A percentile compares a stretch with the other conserved stretches of the same genome.
These are phyloP conservation scores for Bathelium albidoporum DNA, from an alignment of 495 filamentous ascomycete genomes.

Conservation along the genomic window DNA sequence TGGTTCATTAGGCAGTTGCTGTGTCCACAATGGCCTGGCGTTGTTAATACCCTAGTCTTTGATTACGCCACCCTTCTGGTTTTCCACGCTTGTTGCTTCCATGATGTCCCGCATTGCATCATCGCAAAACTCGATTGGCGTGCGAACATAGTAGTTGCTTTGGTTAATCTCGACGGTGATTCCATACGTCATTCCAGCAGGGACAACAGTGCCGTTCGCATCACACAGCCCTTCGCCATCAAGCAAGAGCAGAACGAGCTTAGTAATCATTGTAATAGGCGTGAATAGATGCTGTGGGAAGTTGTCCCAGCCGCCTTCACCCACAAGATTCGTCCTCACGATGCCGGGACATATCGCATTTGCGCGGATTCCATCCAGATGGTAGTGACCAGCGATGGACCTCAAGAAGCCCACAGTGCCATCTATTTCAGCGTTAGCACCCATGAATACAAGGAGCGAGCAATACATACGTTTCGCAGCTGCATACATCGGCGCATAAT, in stretches of 20 bases:
- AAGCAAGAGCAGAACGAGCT: slow-evolving; percentile 21
- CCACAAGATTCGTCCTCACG: slow-evolving; percentile 25
- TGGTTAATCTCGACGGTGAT: slow-evolving; percentile 24
- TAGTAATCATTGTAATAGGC: slow-evolving; percentile 23
- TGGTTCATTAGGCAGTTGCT: too few species aligned
- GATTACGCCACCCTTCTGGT: background rate
- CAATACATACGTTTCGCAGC: slow-evolving; percentile 14
- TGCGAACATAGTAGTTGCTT: slow-evolving; percentile 22
- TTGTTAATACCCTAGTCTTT: background rate
- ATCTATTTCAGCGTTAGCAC: background rate
- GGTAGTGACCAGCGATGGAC: slow-evolving; percentile 17
- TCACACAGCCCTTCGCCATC: slow-evolving; percentile 20
- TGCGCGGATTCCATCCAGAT: slow-evolving; percentile 19
- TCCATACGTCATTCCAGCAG: slow-evolving; percentile 13
- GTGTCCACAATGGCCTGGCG: too few species aligned
- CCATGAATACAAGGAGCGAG: background rate
- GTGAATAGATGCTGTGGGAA: slow-evolving; percentile 24
- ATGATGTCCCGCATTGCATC: slow-evolving; percentile 23
- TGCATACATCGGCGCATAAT: slow-evolving; percentile 22
- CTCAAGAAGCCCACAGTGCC: slow-evolving; percentile 23
- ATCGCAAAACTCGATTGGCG: slow-evolving; percentile 19
- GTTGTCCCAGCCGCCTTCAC: slow-evolving; percentile 16
- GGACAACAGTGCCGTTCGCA: slow-evolving; percentile 11
- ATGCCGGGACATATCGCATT: slow-evolving; percentile 27
- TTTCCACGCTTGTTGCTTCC: slow-evolving; percentile 19